Conservation (phyloP, 106 monocot genomes). For the Posidonia australis region DNA sequence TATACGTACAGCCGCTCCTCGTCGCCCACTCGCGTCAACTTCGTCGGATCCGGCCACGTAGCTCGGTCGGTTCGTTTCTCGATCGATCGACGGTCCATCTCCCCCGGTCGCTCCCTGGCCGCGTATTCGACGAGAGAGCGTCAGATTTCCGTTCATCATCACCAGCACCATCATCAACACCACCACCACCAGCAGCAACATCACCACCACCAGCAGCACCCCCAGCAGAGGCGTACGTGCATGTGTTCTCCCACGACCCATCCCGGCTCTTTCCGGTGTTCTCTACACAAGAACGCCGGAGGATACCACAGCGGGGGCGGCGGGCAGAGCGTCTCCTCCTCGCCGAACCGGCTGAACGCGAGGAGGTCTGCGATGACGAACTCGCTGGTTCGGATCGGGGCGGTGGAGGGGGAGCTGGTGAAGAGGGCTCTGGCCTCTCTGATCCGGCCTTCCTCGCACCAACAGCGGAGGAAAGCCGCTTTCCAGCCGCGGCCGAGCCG, state of each 20-base stretch:
- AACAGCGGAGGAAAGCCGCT: conserved; percentile 38
- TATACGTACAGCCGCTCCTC: conserved; percentile 15
- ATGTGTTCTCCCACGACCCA: conserved; percentile 76
- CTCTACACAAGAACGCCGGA: conserved; percentile 46
- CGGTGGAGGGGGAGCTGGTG: conserved; percentile 69
- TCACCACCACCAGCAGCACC: conserved; percentile 1
- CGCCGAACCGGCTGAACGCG: conserved; percentile 50
- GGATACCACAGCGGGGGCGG: not conserved
- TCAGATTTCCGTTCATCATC: not conserved
- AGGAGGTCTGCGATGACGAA: conserved; percentile 73
- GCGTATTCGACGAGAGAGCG: too few species aligned
- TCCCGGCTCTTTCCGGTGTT: conserved; percentile 76
- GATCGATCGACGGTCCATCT: too few species aligned
- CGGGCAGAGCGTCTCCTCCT: not conserved
- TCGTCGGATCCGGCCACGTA: too few species aligned
- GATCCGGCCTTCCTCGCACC: conserved; percentile 71
- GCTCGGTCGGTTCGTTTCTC: too few species aligned
- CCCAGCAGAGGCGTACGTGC: conserved; percentile 28
- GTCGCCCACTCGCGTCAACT: conserved; percentile 15
- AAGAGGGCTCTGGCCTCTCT: conserved; percentile 64
- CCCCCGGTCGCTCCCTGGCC: too few species aligned
- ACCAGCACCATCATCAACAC: not conserved
- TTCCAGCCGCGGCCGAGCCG: conserved; percentile 68
- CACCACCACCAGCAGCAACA: conserved; percentile 1
- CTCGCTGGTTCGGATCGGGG: conserved; percentile 68